These are phyloP conservation scores for Aristolochia contorta DNA, from an alignment of 164 flowering plant genomes.

Conservation along the genomic window DNA sequence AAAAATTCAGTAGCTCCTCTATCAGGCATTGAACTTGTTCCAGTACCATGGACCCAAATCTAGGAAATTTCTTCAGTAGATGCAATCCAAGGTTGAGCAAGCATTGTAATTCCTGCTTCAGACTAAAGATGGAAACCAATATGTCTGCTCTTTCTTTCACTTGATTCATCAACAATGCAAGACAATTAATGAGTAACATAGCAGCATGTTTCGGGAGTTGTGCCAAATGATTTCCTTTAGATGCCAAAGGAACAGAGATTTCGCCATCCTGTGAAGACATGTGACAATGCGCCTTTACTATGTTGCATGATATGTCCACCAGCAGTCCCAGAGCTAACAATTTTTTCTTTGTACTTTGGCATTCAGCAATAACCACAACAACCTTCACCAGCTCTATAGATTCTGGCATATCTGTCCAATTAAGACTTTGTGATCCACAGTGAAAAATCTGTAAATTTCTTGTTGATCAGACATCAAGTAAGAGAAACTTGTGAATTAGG, in stretches of 20 bases:
- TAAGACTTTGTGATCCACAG: conserved; percentile 9
- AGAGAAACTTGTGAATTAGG: neutral
- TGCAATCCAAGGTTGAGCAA: conserved; percentile 29
- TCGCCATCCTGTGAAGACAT: neutral
- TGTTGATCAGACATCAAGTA: neutral
- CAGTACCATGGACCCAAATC: conserved; percentile 29
- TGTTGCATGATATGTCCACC: conserved; percentile 27
- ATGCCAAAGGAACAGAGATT: neutral
- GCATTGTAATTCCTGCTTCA: conserved; percentile 24
- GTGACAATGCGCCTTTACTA: conserved; percentile 3
- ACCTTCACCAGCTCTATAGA: conserved; percentile 24
- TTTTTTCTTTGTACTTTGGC: conserved; percentile 22
- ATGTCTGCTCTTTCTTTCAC: neutral
- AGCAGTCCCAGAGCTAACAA: conserved; percentile 32
- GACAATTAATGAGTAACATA: conserved; percentile 28
- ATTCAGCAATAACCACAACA: conserved; percentile 31
- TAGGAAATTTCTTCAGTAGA: conserved; percentile 31
- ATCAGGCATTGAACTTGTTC: conserved; percentile 26
- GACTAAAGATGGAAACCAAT: conserved; percentile 6
- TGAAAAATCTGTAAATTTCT: conserved; percentile 35
- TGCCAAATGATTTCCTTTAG: conserved; percentile 12
- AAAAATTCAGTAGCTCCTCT: conserved; percentile 17
- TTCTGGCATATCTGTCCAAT: conserved; percentile 25
- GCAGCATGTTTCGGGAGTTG: conserved; percentile 22
- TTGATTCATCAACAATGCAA: conserved; percentile 21